Evolutionary conservation across 2,329 filamentous ascomycete genomes (phyloP).

Genomic region (Mycosphaerella sp.): DNA sequence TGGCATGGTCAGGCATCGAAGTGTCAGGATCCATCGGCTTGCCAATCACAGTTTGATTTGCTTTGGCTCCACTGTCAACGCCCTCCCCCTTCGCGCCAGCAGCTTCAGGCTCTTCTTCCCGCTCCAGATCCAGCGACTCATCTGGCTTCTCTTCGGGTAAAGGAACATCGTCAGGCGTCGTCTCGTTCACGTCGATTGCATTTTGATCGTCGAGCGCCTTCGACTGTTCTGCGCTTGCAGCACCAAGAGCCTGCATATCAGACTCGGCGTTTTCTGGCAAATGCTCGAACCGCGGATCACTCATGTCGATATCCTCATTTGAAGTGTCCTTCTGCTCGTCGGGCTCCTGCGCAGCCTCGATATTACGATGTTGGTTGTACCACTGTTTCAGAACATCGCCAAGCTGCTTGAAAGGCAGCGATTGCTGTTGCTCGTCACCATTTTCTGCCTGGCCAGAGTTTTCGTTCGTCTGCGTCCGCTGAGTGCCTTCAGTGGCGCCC

Average conservation of each 20-base stretch:
- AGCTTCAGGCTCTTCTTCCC: constrained; percentile 33
- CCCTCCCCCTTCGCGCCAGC: constrained; percentile 10
- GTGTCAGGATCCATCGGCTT: constrained; percentile 40
- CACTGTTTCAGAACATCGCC: constrained; percentile 89
- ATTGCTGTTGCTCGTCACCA: constrained; percentile 27
- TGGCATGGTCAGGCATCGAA: constrained; percentile 34
- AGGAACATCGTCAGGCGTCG: constrained; percentile 28
- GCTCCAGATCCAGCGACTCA: constrained; percentile 34
- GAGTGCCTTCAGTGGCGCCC: constrained; percentile 22
- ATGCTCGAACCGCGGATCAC: constrained; percentile 85
- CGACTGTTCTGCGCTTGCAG: constrained; percentile 79
- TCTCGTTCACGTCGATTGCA: constrained; percentile 53
- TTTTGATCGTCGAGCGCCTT: constrained; percentile 81
- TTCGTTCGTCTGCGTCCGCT: constrained; percentile 16
- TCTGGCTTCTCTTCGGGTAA: constrained; percentile 26
- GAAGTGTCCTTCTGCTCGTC: constrained; percentile 49
- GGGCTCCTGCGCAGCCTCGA: constrained; percentile 50
- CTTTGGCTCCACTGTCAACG: constrained; percentile 14
- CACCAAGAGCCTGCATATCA: constrained; percentile 88
- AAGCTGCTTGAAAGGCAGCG: constrained; percentile 83
- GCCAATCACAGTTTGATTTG: constrained; percentile 40
- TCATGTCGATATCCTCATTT: constrained; percentile 53
- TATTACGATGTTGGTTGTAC: constrained; percentile 83
- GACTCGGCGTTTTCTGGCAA: constrained; percentile 72
- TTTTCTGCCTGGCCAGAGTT: constrained; percentile 17